A percentile compares a stretch with the other conserved stretches of the same genome.
Conservation (phyloP, 305 asterid species). For the Stenogyne calaminthoides region DNA sequence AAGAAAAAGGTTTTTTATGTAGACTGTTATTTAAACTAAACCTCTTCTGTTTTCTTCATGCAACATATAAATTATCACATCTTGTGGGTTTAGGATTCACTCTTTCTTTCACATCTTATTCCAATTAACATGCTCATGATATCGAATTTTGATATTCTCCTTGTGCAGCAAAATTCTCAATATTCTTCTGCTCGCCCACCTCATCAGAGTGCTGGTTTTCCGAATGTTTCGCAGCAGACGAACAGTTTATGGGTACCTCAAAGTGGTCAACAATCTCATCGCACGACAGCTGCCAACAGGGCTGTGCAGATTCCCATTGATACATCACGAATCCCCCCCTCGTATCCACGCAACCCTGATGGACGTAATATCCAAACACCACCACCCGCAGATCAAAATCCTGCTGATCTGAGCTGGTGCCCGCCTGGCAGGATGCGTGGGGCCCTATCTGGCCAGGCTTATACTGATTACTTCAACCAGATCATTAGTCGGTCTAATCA, state of each 20-base stretch:
- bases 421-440: constrained; percentile 93
- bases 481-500: constrained; percentile 49
- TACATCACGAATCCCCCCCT: constrained; percentile 26
- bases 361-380: constrained; percentile 27
- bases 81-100: not conserved
- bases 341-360: constrained; percentile 35
- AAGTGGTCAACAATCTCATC: constrained; percentile 40
- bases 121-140: too few species aligned
- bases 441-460: constrained; percentile 76
- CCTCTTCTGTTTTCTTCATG: not conserved
- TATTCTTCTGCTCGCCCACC: constrained; percentile 31
- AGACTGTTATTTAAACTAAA: not conserved
- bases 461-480: constrained; percentile 54
- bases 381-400: constrained; percentile 39
- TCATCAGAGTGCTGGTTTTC: constrained; percentile 36
- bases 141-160: constrained; percentile 9
- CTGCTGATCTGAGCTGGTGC: constrained; percentile 66
- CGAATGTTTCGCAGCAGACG: constrained; percentile 12
- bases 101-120: not conserved
- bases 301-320: constrained; percentile 39
- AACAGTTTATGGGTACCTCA: constrained; percentile 31
- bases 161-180: constrained; percentile 34
- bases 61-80: not conserved
- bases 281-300: constrained; percentile 37
- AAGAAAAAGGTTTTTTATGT: not conserved